Evolutionary conservation across 2,329 filamentous ascomycete species (phyloP), one percentile per base, ranked within the genome.

Genomic region (Davidsoniella virescens): DNA sequence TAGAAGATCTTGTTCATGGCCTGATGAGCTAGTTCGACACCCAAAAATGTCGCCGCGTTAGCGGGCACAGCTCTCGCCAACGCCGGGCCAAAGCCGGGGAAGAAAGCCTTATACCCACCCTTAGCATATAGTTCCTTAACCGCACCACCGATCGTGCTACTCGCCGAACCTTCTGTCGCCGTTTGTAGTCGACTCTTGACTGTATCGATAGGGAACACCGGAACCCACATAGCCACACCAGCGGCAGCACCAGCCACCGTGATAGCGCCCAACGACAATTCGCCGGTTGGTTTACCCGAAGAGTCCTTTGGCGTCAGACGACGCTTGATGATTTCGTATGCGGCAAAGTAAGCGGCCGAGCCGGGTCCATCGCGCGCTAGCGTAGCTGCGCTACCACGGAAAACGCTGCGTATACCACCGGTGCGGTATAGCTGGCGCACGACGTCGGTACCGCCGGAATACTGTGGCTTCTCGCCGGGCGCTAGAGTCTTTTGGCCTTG

Each of bases 151-250:
- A 98, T 78, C 0, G 83, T 86, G 26, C 26, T 33, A 33, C 26
- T 33, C 46, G 87, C 81, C 57, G 82, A 82, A 45, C 87, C 87
- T 61, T 92, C 84, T 43, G 87, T 86, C 40, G 87, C 87, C 41
- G 86, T 94, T 73, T 98, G 92, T 63, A 98, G 69, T 37, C 88
- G 74, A 56, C 82, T 88, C 77, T 98, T 98, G 68, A 98, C 81
- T 0, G 92, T 98, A 62, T 98, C 92, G 56, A 98, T 76, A 18
- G 92, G 92, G 76, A 98, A 98, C 40, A 98, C 88, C 49, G 92
- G 88, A 57, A 95, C 92, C 92, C 92, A 98, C 92, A 98, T 98
- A 55, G 92, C 92, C 23, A 98, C 78, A 61, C 92, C 92, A 0
- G 92, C 92, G 3, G 82, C 84, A 55, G 85, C 92, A 59, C 92